Evolutionary conservation across 2,329 filamentous ascomycete species (phyloP).

Genomic region (Camillea tinctor): DNA sequence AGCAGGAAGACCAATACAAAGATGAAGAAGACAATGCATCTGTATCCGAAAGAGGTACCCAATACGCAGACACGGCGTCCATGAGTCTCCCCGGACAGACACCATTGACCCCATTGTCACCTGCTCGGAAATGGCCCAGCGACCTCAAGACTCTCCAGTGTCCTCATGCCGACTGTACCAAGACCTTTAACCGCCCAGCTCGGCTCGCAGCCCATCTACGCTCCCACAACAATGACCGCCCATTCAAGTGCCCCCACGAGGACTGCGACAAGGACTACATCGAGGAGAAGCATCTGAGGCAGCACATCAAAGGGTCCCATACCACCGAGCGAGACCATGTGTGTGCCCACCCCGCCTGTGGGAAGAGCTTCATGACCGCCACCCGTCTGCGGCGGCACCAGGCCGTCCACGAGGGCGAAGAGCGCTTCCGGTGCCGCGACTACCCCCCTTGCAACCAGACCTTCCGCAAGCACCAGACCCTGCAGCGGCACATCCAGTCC

Average conservation of each 20-base stretch:
- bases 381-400: constrained; percentile 75
- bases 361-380: constrained; percentile 77
- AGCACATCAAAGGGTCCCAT: constrained; percentile 83
- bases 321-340: constrained; percentile 66
- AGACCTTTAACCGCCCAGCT: constrained; percentile 84
- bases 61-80: constrained; percentile 18
- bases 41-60: constrained; percentile 19
- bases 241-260: constrained; percentile 68
- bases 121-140: constrained; percentile 59
- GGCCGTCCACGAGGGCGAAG: constrained; percentile 73
- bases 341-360: constrained; percentile 72
- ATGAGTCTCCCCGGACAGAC: constrained; percentile 35
- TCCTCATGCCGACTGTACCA: constrained; percentile 70
- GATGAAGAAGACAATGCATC: constrained; percentile 9
- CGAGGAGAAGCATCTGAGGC: constrained; percentile 80
- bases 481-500: constrained; percentile 77
- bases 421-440: constrained; percentile 71
- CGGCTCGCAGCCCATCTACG: constrained; percentile 77
- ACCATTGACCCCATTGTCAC: constrained; percentile 50
- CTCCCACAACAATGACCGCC: constrained; percentile 81
- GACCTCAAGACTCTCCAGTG: constrained; percentile 77
- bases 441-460: constrained; percentile 69
- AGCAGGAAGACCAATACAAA: constrained; percentile 3
- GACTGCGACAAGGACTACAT: constrained; percentile 82
- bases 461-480: constrained; percentile 84